phyloP scores from a whole-genome alignment of 768 basidiomycete genomes.

The Jaapia argillacea region DNA sequence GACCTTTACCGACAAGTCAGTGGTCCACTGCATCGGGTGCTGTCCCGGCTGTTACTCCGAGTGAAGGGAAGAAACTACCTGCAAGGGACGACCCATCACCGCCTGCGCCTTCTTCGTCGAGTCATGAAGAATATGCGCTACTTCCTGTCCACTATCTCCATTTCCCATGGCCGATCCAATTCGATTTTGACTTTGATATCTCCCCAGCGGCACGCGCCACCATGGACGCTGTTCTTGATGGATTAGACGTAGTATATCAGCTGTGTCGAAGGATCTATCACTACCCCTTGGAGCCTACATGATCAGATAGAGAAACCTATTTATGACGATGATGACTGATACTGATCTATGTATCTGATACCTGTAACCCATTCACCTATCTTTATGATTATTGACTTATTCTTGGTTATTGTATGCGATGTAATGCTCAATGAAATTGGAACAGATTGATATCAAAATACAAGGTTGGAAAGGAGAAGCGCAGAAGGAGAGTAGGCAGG shows the following conservation, averaged over 20 bases:
- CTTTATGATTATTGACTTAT: constrained; percentile 5
- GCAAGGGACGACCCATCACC: background rate
- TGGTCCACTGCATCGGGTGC: background rate
- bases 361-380: background rate
- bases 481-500: too few relatives aligned
- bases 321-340: constrained; percentile 7
- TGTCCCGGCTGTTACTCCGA: background rate
- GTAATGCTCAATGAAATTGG: too few relatives aligned
- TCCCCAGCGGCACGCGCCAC: constrained; percentile 22
- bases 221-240: constrained; percentile 24
- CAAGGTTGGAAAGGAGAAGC: too few relatives aligned
- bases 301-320: too few relatives aligned
- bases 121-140: background rate
- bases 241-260: constrained; percentile 34
- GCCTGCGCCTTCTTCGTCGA: background rate
- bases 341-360: background rate
- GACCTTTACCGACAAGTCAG: background rate
- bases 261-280: constrained; percentile 41
- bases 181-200: constrained; percentile 14
- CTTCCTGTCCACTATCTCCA: constrained; percentile 2
- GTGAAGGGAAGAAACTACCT: background rate
- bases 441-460: too few relatives aligned
- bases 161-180: constrained; percentile 8
- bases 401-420: too few relatives aligned
- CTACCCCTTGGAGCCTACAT: constrained; percentile 47